phyloP scores from a whole-genome alignment of 2,329 filamentous ascomycete genomes.

The Chrysosphaeria jannelii region DNA sequence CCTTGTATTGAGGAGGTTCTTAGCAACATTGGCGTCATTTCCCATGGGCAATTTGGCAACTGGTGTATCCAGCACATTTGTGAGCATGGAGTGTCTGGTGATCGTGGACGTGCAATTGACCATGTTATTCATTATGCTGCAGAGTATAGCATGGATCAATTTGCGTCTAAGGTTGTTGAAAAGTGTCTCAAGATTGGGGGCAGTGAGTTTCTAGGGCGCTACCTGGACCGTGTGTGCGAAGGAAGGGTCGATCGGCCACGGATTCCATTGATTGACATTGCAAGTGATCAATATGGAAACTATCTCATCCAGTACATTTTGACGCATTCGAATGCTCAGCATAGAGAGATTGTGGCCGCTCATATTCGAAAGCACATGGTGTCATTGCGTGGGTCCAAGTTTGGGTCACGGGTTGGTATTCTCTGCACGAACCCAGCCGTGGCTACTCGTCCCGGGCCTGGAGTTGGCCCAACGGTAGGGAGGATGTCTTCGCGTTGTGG shows the following conservation, averaged over 20 bases:
- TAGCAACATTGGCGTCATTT: conserved; percentile 79
- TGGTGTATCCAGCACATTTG: conserved; percentile 99
- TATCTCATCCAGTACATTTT: conserved; percentile 95
- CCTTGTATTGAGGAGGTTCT: conserved; percentile 94
- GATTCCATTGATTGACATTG: conserved; percentile 92
- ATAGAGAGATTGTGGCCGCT: conserved; percentile 72
- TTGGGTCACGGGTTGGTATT: conserved; percentile 94
- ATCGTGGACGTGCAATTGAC: conserved; percentile 79
- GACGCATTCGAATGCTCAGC: conserved; percentile 59
- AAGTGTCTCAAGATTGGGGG: conserved; percentile 96
- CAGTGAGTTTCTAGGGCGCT: conserved; percentile 65
- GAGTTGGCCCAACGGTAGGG: conserved; percentile 33
- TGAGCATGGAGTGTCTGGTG: conserved; percentile 72
- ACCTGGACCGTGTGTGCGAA: conserved; percentile 81
- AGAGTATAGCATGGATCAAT: conserved; percentile 97
- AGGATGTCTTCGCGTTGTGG: conserved; percentile 29
- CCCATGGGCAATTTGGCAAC: conserved; percentile 93
- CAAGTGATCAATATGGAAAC: conserved; percentile 95
- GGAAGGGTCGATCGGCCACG: conserved; percentile 71
- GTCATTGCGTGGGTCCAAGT: conserved; percentile 89
- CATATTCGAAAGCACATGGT: conserved; percentile 99
- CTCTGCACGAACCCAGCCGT: conserved; percentile 88
- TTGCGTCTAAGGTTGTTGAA: conserved; percentile 95
- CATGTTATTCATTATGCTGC: conserved; percentile 81
- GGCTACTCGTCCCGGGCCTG: conserved; percentile 65